Evolutionary conservation across 1,284 basidiomycete species (phyloP).

Genomic region (Limonomyces culmigenus): DNA sequence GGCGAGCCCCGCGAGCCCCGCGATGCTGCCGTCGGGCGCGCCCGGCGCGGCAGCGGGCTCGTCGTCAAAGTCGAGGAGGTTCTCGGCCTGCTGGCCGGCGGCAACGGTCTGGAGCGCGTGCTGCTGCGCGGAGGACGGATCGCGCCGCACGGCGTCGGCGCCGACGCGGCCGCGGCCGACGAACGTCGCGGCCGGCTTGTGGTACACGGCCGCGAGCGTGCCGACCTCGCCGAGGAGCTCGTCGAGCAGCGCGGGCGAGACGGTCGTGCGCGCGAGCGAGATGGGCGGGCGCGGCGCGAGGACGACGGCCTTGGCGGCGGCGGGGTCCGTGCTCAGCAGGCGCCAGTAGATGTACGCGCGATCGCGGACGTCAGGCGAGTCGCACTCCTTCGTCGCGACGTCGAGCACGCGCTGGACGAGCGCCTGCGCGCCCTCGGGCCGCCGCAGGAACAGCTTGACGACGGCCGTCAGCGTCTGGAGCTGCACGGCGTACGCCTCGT

Average conservation of each 20-base stretch:
- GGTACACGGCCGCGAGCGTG: conserved; percentile 82
- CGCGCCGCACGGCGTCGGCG: conserved; percentile 66
- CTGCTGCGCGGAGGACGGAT: conserved; percentile 59
- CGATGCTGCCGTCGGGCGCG: no score
- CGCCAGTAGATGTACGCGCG: conserved; percentile 96
- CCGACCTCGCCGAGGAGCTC: conserved; percentile 85
- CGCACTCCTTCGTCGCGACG: conserved; percentile 92
- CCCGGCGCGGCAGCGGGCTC: conserved; percentile 30
- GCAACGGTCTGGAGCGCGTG: conserved; percentile 83
- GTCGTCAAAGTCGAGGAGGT: conserved; percentile 87
- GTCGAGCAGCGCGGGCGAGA: conserved; percentile 81
- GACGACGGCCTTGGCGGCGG: conserved; percentile 89
- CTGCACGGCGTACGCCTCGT: conserved; percentile 91
- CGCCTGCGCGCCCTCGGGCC: conserved; percentile 82
- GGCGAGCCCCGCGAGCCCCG: conserved; percentile 53
- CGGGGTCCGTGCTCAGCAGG: conserved; percentile 81
- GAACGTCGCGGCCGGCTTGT: conserved; percentile 89
- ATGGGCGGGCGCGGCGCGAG: conserved; percentile 87
- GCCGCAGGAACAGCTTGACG: conserved; percentile 91
- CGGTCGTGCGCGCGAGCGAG: conserved; percentile 78
- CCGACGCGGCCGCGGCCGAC: conserved; percentile 75
- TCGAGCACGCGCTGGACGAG: conserved; percentile 84
- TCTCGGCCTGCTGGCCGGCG: conserved; percentile 83
- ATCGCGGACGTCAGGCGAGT: conserved; percentile 94
- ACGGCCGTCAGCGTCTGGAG: conserved; percentile 91